Base-by-base conservation (phyloP, 2,329 filamentous ascomycete genomes). In the Penicillium vulpinum region DNA sequence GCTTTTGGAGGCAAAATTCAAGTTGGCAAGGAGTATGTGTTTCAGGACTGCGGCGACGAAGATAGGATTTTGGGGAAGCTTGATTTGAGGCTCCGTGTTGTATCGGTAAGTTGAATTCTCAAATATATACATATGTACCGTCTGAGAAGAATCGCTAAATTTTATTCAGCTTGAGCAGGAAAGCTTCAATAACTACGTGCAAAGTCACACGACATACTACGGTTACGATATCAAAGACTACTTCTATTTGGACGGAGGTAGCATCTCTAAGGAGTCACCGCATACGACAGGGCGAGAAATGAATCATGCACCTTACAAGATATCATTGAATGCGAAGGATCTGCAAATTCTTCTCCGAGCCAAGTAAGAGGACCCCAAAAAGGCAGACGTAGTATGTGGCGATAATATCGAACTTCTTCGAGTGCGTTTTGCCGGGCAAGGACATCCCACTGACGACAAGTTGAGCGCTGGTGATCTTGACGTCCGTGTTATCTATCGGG, bases 1-100 rank as follows among this genome's bases (percentile, higher is more conserved):
- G 24, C 22, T 5, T 58, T 63, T 51, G 51, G 53, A 5, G 57
- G 36, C 21, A 51, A 24, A 45, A 33, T 63, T 24, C 40, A 62
- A 36, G 31, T 58, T 24, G 62, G 47, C 4, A 36, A 50, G 8
- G 62, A 63, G 31, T 62, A 63, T 49, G 47, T 57, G 21, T 63
- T 63, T 33, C 46, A 29, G 10, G 62, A 36, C 16, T 61, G 58
- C 49, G 60, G 60, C 13, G 62, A 62, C 41, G 62, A 64, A 53
- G 57, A 61, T 45, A 33, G 35, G 22, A 49, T 18, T 18, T 26
- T 56, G 26, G 59, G 59, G 40, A 61, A 62, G 51, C 54, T 60
- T 16, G 60, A 61, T 40, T 39, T 64, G 51, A 57, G 31, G 24
- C 54, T 64, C 24, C 46, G 40, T n/a, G 48, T 62, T 10, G 29